Base-by-base conservation (phyloP, 176 grass and related monocot genomes). In the Chrysopogon serrulatus region DNA sequence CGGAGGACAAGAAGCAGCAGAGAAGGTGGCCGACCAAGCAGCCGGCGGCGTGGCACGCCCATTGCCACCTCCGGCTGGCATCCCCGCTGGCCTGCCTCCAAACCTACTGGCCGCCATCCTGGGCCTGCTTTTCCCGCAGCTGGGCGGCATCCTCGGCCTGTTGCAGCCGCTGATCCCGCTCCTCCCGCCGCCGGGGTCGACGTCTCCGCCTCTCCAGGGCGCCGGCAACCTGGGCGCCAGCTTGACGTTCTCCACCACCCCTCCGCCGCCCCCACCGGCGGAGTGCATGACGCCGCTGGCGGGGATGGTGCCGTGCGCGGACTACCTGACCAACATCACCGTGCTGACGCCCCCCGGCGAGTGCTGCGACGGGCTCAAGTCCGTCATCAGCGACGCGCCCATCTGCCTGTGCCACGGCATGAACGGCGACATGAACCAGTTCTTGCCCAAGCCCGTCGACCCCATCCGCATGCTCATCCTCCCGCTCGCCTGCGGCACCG, bases 361-460 rank as follows among this genome's bases (percentile, higher is more conserved):
- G 76, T 64, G 76, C 76, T 64, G 76, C 76, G 76, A 78, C 76
- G 57, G 76, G 26, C 57, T 78, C 26, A 44, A 21, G 56, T 5
- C 8, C 24, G 10, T 78, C 15, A 19, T 78, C 76, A 31, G 76
- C 2, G 57, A 78, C 37, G 76, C 76, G 57, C 57, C 57, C 76
- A 78, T 78, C 76, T 63, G 76, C 56, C 36, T 78, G 4, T 78
- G 76, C 76, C 56, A 78, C 76, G 76, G 76, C 76, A 19, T 63
- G 56, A 78, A 78, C 36, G 76, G 76, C 24, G 2, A 5, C 76
- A 30, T 64, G 37, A 66, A 26, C 43, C 12, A 41, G 19, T 47
- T 63, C 14, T 14, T 64, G 57, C 57, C 69, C 40, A 19, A 3
- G 54, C 54, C 57, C 42, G n/a, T 64, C 17, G 76, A 78, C 39